phyloP scores from a whole-genome alignment of 495 filamentous ascomycete species.

The Antarctomyces pellizariae region DNA sequence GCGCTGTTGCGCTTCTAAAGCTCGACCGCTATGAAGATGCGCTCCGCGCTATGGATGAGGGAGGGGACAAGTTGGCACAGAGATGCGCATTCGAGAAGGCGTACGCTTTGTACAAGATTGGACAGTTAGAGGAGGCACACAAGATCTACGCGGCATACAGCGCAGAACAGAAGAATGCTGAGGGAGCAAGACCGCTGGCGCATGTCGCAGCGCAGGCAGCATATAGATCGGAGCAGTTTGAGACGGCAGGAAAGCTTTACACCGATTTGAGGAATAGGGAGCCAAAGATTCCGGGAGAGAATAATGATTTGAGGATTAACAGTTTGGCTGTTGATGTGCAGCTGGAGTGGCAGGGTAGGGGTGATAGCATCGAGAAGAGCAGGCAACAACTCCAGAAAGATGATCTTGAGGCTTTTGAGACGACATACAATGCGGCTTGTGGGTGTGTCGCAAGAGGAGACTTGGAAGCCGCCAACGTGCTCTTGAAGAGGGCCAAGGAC shows the following conservation, averaged over 20 bases:
- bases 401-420: slow-evolving; percentile 81
- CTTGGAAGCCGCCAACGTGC: slow-evolving; percentile 44
- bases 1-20: slow-evolving; percentile 68
- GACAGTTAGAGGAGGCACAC: slow-evolving; percentile 52
- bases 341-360: slow-evolving; percentile 55
- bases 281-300: slow-evolving; percentile 33
- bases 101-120: slow-evolving; percentile 80
- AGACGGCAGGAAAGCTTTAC: slow-evolving; percentile 45
- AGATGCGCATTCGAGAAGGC: slow-evolving; percentile 54
- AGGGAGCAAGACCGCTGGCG: slow-evolving; percentile 31
- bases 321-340: slow-evolving; percentile 58
- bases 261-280: slow-evolving; percentile 27
- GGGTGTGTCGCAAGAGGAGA: slow-evolving; percentile 61
- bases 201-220: slow-evolving; percentile 79
- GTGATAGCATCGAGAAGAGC: slow-evolving; percentile 16
- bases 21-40: slow-evolving; percentile 88
- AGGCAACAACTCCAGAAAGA: slow-evolving; percentile 35
- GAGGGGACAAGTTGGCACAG: slow-evolving; percentile 40
- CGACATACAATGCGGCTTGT: slow-evolving; percentile 81
- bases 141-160: no score
- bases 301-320: slow-evolving; percentile 77
- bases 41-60: slow-evolving; percentile 48
- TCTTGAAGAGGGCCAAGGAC: slow-evolving; percentile 69
- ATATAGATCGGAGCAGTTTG: slow-evolving; percentile 70
- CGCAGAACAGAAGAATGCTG: slow-evolving; percentile 24